Evolutionary conservation across 1,284 basidiomycete genomes (phyloP).

Genomic region (Cryptococcus jaspeensis): DNA sequence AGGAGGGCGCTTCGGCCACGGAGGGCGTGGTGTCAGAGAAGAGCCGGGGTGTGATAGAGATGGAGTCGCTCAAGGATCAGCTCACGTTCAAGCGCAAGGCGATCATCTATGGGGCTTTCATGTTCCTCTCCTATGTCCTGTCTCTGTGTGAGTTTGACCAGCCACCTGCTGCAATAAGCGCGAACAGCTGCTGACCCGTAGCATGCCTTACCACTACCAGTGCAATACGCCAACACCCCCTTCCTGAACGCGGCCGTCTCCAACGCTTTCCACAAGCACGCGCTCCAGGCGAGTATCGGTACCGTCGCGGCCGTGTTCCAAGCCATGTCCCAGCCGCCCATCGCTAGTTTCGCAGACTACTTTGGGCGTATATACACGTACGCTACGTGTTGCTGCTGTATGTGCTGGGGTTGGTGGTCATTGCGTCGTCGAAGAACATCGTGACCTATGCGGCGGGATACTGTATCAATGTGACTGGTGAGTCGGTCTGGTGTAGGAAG

Average conservation of each 20-base stretch:
- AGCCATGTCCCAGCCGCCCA: constrained; percentile 45
- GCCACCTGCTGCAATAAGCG: too few relatives aligned
- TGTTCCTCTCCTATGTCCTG: constrained; percentile 41
- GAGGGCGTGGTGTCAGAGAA: too few relatives aligned
- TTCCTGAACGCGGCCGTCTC: constrained; percentile 42
- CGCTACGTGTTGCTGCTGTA: constrained; percentile 41
- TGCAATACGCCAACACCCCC: constrained; percentile 31
- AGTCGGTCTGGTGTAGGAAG: too few relatives aligned
- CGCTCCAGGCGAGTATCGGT: constrained; percentile 42
- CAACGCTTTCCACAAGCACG: constrained; percentile 35
- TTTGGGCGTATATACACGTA: constrained; percentile 46
- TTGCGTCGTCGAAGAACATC: constrained; percentile 34
- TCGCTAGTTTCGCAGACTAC: constrained; percentile 47
- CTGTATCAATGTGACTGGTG: constrained; percentile 46
- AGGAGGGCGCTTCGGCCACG: too few relatives aligned
- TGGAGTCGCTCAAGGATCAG: constrained; percentile 35
- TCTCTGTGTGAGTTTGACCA: constrained; percentile 40
- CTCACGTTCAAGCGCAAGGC: constrained; percentile 28
- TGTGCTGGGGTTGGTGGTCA: constrained; percentile 43
- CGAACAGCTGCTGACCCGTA: not conserved
- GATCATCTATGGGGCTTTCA: constrained; percentile 40
- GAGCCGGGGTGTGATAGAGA: constrained; percentile 40
- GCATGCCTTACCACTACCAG: constrained; percentile 15
- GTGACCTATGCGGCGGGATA: constrained; percentile 43
- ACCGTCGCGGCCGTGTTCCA: constrained; percentile 44